A percentile compares a stretch with the other conserved stretches of the same genome.
Conservation (phyloP, 2,329 filamentous ascomycete genomes). For the Stagonosporopsis tanaceti region DNA sequence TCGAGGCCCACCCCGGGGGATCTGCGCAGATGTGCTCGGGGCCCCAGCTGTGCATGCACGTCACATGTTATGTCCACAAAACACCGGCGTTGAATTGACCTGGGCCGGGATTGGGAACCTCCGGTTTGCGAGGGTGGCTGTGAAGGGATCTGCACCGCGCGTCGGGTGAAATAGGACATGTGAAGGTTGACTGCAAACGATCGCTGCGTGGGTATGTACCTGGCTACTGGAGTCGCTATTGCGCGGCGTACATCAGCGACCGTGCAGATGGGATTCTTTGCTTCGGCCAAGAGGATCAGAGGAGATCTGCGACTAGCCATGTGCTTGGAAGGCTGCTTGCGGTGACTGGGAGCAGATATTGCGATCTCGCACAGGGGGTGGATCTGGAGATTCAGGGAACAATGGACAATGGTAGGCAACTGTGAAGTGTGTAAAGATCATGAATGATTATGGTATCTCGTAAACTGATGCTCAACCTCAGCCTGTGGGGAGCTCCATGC, state of each 20-base stretch:
- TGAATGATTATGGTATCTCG: slow-evolving; percentile 18
- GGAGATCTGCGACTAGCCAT: background rate
- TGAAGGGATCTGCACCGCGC: slow-evolving; percentile 10
- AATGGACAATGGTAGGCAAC: background rate
- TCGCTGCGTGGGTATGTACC: slow-evolving; percentile 5
- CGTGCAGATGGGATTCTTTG: background rate
- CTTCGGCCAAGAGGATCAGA: slow-evolving; percentile 13
- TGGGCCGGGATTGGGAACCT: background rate
- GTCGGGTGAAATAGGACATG: background rate
- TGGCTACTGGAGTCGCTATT: slow-evolving; percentile 2
- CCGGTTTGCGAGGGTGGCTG: background rate
- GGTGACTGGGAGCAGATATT: background rate
- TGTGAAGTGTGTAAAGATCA: background rate
- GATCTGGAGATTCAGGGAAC: background rate
- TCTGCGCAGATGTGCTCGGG: background rate
- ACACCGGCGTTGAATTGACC: slow-evolving; percentile 1
- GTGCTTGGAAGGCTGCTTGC: slow-evolving; percentile 7
- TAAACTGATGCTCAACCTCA: slow-evolving; percentile 44
- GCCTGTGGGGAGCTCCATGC: slow-evolving; percentile 40
- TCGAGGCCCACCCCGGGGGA: background rate
- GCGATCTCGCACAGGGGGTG: background rate
- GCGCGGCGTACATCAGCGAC: slow-evolving; percentile 12
- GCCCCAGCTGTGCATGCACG: slow-evolving; percentile 1
- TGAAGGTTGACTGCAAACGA: slow-evolving; percentile 7
- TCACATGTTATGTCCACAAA: slow-evolving; percentile 3